Conservation (phyloP, 495 filamentous ascomycete genomes). For the Aspergillus olivimuriae region DNA sequence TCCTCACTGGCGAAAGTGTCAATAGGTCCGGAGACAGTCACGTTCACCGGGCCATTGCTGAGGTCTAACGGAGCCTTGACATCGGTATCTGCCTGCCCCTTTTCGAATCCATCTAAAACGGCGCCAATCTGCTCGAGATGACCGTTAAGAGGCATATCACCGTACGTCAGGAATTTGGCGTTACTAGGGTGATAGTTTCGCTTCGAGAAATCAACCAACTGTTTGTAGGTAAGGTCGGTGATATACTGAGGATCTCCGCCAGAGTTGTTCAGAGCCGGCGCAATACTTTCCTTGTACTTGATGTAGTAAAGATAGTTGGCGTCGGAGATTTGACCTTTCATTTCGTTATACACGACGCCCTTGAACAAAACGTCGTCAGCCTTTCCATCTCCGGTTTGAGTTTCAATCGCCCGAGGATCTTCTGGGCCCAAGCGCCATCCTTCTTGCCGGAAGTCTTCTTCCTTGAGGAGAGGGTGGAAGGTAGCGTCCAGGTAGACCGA, state of each 20-base stretch:
- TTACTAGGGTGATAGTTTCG: slow-evolving; percentile 97
- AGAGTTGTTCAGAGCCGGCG: slow-evolving; percentile 89
- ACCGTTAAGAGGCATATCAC: slow-evolving; percentile 76
- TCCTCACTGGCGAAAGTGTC: slow-evolving; percentile 81
- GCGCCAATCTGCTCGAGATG: slow-evolving; percentile 73
- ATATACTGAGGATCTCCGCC: slow-evolving; percentile 95
- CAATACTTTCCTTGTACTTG: slow-evolving; percentile 86
- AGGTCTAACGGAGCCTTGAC: slow-evolving; percentile 74
- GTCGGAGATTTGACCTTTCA: slow-evolving; percentile 99
- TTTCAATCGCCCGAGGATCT: slow-evolving; percentile 56
- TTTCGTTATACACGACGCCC: slow-evolving; percentile 98
- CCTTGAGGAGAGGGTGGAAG: slow-evolving; percentile 76
- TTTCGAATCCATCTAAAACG: slow-evolving; percentile 64
- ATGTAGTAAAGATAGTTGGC: slow-evolving; percentile 95
- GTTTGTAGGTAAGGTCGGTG: slow-evolving; percentile 84
- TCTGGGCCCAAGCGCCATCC: slow-evolving; percentile 94
- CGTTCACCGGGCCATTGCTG: slow-evolving; percentile 52
- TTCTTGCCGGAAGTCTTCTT: slow-evolving; percentile 91
- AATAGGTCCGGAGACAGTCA: slow-evolving; percentile 74
- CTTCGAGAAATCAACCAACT: slow-evolving; percentile 77
- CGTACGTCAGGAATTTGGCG: slow-evolving; percentile 90
- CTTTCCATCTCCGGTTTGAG: slow-evolving; percentile 30
- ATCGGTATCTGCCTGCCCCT: slow-evolving; percentile 58
- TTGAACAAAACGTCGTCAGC: slow-evolving; percentile 75
- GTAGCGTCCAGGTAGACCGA: slow-evolving; percentile 97